phyloP scores from a whole-genome alignment of 257 asterid genomes.

The Scutellaria baicalensis region DNA sequence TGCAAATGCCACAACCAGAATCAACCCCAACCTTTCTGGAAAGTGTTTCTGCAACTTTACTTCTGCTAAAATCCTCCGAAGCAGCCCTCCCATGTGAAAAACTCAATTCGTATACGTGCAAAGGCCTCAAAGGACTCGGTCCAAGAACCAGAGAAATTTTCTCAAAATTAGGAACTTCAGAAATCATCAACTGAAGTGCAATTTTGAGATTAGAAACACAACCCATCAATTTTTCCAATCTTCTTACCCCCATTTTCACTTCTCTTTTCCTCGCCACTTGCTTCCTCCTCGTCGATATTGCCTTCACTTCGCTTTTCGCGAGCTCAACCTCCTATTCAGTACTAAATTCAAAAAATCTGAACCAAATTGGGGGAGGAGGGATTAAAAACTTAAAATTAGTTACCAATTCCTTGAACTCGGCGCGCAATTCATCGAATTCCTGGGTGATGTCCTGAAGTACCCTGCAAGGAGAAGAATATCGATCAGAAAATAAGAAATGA shows the following conservation, averaged over 20 bases:
- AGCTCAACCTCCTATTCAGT: slow-evolving; percentile 49
- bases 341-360: background rate
- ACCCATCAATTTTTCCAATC: slow-evolving; percentile 68
- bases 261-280: slow-evolving; percentile 73
- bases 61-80: slow-evolving; percentile 44
- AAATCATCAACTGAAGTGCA: slow-evolving; percentile 60
- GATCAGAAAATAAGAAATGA: background rate
- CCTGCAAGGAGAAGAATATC: slow-evolving; percentile 27
- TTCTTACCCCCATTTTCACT: slow-evolving; percentile 73
- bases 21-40: slow-evolving; percentile 59
- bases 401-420: slow-evolving; percentile 63
- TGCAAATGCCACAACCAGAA: slow-evolving; percentile 7
- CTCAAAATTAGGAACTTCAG: slow-evolving; percentile 51
- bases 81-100: slow-evolving; percentile 35
- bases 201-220: slow-evolving; percentile 43
- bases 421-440: slow-evolving; percentile 64
- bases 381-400: background rate
- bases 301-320: slow-evolving; percentile 41
- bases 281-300: slow-evolving; percentile 42
- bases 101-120: slow-evolving; percentile 66
- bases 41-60: slow-evolving; percentile 53
- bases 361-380: background rate
- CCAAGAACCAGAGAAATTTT: slow-evolving; percentile 65
- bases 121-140: slow-evolving; percentile 83
- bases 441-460: slow-evolving; percentile 67